Percentiles rank a stretch among this genome's conserved stretches.
Conservation (phyloP, 2,329 filamentous ascomycete species). For the Colletotrichum salicis region DNA sequence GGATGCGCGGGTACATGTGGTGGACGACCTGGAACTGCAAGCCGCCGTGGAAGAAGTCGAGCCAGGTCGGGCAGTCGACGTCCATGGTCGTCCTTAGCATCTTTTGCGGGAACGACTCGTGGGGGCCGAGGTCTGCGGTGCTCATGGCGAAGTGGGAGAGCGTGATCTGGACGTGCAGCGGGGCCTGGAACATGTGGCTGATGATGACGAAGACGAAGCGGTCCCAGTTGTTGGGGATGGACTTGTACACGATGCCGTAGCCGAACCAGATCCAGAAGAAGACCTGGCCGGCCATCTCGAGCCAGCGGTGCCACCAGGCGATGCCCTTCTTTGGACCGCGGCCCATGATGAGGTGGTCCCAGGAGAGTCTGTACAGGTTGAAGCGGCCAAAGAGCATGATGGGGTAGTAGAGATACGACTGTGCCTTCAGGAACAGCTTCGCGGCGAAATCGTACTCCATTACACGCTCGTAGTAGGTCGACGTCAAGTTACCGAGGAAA, state of each 20-base stretch:
- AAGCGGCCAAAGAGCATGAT: constrained; percentile 84
- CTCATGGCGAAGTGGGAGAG: constrained; percentile 95
- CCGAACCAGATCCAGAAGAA: constrained; percentile 92
- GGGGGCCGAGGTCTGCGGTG: constrained; percentile 83
- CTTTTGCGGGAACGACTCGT: constrained; percentile 88
- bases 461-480: constrained; percentile 84
- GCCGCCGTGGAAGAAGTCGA: constrained; percentile 90
- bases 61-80: constrained; percentile 86
- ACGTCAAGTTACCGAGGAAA: constrained; percentile 77
- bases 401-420: constrained; percentile 86
- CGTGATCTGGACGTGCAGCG: constrained; percentile 89
- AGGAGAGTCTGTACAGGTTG: constrained; percentile 86
- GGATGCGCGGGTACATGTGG: constrained; percentile 85
- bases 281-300: constrained; percentile 80
- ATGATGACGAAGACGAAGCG: constrained; percentile 81
- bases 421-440: constrained; percentile 75
- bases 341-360: constrained; percentile 77
- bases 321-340: constrained; percentile 79
- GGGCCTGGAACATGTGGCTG: constrained; percentile 83
- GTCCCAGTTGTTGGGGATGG: constrained; percentile 74
- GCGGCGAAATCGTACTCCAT: constrained; percentile 83
- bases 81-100: constrained; percentile 96
- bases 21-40: constrained; percentile 92
- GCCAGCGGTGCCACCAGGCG: constrained; percentile 83
- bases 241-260: constrained; percentile 80